These are phyloP conservation scores for Malassezia obtusa DNA, from an alignment of 1,284 basidiomycete species.

Conservation along the genomic window DNA sequence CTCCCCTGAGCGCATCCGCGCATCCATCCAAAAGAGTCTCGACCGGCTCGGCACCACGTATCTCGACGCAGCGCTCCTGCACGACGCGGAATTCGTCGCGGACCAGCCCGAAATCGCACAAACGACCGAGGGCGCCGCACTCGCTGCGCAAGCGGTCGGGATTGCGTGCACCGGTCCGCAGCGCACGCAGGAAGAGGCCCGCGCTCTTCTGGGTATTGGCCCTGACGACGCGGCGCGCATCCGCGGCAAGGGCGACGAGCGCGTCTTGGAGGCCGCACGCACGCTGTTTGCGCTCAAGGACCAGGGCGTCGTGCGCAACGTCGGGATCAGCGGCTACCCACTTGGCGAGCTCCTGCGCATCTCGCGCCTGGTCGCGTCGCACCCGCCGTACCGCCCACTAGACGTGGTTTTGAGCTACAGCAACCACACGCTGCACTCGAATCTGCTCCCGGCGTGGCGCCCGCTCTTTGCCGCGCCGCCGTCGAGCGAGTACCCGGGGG, in stretches of 20 bases:
- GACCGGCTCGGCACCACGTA: constrained; percentile 61
- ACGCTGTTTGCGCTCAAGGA: constrained; percentile 66
- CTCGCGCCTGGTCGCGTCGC: constrained; percentile 58
- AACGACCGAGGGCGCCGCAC: constrained; percentile 8
- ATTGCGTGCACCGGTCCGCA: constrained; percentile 2
- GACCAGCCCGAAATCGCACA: constrained; percentile 50
- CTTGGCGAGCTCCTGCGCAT: constrained; percentile 79
- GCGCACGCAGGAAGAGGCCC: constrained; percentile 20
- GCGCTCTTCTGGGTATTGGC: constrained; percentile 30
- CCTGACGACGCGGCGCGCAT: constrained; percentile 56
- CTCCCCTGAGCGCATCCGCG: constrained; percentile 60
- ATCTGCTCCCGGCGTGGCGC: constrained; percentile 32
- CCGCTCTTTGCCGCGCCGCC: constrained; percentile 24
- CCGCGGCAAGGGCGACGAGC: constrained; percentile 68
- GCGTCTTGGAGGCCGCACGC: constrained; percentile 63
- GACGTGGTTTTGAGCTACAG: constrained; percentile 43
- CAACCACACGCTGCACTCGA: constrained; percentile 40
- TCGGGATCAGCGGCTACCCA: constrained; percentile 84
- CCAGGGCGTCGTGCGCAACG: constrained; percentile 64
- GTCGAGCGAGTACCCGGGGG: neutral
- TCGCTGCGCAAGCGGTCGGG: constrained; percentile 12
- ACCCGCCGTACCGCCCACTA: constrained; percentile 42
- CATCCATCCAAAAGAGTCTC: constrained; percentile 64
- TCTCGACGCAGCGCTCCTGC: constrained; percentile 55
- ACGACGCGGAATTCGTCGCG: constrained; percentile 82